Evolutionary conservation across 1,284 basidiomycete species (phyloP).

Genomic region (Porodaedalea pini): DNA sequence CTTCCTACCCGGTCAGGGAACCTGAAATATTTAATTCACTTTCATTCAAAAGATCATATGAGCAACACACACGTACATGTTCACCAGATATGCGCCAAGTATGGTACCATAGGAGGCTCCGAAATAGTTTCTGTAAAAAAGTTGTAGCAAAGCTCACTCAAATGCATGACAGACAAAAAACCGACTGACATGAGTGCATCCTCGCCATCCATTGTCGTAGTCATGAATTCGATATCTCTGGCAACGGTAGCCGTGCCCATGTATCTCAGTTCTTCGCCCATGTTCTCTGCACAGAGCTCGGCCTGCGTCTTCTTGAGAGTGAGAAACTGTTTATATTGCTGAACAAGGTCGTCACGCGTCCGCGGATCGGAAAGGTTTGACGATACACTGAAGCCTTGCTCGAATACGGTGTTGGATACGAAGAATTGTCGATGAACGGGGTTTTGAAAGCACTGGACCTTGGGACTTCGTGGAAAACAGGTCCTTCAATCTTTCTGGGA

Average conservation of each 20-base stretch:
- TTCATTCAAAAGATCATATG: too few species aligned
- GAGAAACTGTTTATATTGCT: conserved; percentile 34
- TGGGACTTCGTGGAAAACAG: too few species aligned
- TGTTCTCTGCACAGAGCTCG: conserved; percentile 34
- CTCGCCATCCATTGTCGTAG: conserved; percentile 36
- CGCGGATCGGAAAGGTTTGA: conserved; percentile 29
- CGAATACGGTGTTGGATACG: conserved; percentile 36
- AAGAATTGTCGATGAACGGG: conserved; percentile 30
- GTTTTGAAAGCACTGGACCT: conserved; percentile 35
- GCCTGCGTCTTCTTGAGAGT: conserved; percentile 36
- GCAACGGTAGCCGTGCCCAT: conserved; percentile 44
- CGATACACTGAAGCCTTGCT: conserved; percentile 35
- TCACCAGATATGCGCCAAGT: too few species aligned
- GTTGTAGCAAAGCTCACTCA: background rate
- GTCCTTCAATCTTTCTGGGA: too few species aligned
- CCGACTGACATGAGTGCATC: conserved; percentile 37
- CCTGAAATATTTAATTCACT: too few species aligned
- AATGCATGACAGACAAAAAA: conserved; percentile 2
- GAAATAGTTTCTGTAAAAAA: too few species aligned
- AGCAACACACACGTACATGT: too few species aligned
- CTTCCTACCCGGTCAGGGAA: too few species aligned
- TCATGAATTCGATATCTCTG: conserved; percentile 42
- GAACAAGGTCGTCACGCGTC: conserved; percentile 31
- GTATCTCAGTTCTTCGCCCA: conserved; percentile 40
- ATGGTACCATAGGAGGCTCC: too few species aligned